Evolutionary conservation across 805 yeast genomes (phyloP).

Genomic region (Kodamaea hsintzibuensis): DNA sequence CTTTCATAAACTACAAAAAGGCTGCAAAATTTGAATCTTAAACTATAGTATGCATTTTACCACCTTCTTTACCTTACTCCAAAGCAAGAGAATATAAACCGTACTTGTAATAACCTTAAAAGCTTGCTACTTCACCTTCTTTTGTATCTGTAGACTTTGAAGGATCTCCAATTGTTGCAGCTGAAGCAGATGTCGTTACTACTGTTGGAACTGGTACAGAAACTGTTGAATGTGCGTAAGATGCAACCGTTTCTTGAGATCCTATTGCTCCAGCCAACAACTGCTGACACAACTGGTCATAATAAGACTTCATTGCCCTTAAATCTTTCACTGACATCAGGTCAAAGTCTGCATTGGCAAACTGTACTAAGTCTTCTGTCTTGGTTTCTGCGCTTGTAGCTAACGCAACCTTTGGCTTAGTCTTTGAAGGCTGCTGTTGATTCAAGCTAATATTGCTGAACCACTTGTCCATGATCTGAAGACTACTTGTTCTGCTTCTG

Average conservation of each 20-base stretch:
- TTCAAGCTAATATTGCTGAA: constrained; percentile 32
- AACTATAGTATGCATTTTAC: not conserved
- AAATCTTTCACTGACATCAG: constrained; percentile 36
- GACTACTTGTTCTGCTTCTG: constrained; percentile 37
- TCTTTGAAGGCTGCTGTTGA: constrained; percentile 6
- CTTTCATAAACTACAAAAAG: not conserved
- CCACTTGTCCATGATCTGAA: constrained; percentile 47
- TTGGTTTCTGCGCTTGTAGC: constrained; percentile 6
- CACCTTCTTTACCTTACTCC: not conserved
- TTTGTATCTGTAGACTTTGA: not conserved
- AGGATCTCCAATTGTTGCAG: not conserved
- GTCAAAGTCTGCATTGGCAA: constrained; percentile 37
- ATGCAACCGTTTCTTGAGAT: not conserved
- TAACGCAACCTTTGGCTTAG: constrained; percentile 6
- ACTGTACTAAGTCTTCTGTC: constrained; percentile 31
- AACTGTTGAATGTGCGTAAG: not conserved
- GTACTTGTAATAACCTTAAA: too few species aligned
- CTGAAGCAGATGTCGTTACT: not conserved
- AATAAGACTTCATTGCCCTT: constrained; percentile 31
- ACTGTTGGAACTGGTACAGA: not conserved
- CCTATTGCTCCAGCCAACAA: not conserved
- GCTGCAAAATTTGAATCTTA: not conserved
- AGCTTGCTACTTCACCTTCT: not conserved
- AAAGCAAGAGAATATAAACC: not conserved
- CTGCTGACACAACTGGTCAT: constrained; percentile 37